Evolutionary conservation across 345 rosid species (phyloP).

Genomic region (Eucalyptus curtisii): DNA sequence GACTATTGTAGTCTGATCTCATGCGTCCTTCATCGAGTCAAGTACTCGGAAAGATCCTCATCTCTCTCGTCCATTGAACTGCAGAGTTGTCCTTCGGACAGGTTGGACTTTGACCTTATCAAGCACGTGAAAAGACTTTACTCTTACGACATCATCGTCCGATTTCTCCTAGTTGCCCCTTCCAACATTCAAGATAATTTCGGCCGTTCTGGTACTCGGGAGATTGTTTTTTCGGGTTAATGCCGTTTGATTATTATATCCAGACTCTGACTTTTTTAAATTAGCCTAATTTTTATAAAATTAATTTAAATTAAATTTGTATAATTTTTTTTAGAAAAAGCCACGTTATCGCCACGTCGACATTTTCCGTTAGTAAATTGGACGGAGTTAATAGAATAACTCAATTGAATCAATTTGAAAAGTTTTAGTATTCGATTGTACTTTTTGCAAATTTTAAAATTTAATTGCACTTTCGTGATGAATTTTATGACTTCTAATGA

Average conservation of each 20-base stretch:
- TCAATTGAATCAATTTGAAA: too few relatives aligned
- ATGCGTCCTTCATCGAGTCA: neutral
- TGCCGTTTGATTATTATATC: neutral
- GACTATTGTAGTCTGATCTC: neutral
- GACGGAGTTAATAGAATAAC: too few relatives aligned
- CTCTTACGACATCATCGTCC: neutral
- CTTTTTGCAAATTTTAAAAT: too few relatives aligned
- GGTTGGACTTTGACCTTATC: neutral
- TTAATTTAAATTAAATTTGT: too few relatives aligned
- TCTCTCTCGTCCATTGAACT: neutral
- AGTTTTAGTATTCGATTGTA: too few relatives aligned
- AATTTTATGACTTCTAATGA: too few relatives aligned
- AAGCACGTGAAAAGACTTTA: neutral
- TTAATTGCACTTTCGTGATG: accelerated
- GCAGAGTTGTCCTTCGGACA: neutral
- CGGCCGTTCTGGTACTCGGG: neutral
- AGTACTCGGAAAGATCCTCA: neutral
- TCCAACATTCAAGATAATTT: neutral
- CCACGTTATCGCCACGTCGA: too few relatives aligned
- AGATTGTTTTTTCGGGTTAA: neutral
- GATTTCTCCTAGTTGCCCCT: neutral
- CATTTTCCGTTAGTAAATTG: accelerated
- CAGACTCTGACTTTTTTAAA: neutral
- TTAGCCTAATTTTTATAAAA: too few relatives aligned
- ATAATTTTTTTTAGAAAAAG: too few relatives aligned